A percentile compares a stretch with the other conserved stretches of the same genome.
phyloP scores from a whole-genome alignment of 2,329 filamentous ascomycete genomes.

The Trichophyton benhamiae region DNA sequence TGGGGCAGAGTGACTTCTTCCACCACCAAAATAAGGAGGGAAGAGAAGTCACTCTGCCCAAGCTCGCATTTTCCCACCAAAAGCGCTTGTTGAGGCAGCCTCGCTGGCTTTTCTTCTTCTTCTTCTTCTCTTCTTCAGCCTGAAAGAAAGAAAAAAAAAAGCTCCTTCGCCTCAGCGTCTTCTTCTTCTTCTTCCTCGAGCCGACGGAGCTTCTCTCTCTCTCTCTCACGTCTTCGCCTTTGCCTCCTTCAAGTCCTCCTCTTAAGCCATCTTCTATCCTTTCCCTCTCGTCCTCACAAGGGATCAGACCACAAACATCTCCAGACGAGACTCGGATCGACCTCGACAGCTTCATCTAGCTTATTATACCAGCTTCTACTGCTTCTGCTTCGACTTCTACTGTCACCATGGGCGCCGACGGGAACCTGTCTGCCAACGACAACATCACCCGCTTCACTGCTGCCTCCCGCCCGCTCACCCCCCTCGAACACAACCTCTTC shows the following conservation, averaged over 20 bases:
- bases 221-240: too few relatives aligned
- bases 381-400: slow-evolving; percentile 39
- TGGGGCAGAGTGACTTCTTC: slow-evolving; percentile 22
- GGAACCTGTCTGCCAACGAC: slow-evolving; percentile 67
- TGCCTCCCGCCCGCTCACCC: slow-evolving; percentile 83
- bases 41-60: not conserved
- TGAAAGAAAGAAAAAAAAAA: not conserved
- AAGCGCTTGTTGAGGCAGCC: not conserved
- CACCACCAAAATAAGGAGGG: not conserved
- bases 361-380: slow-evolving; percentile 13
- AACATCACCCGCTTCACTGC: slow-evolving; percentile 95
- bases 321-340: too few relatives aligned
- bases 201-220: too few relatives aligned
- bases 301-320: too few relatives aligned
- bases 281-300: too few relatives aligned
- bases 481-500: slow-evolving; percentile 84
- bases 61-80: not conserved
- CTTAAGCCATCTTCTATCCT: too few relatives aligned
- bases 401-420: slow-evolving; percentile 37
- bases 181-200: not conserved
- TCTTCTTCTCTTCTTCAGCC: not conserved
- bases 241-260: too few relatives aligned
- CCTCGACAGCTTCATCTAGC: not conserved
- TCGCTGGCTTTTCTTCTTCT: slow-evolving; percentile 2
- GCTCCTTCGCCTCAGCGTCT: not conserved